Evolutionary conservation across 2,329 filamentous ascomycete species (phyloP).

Genomic region (Diaporthe sp.): DNA sequence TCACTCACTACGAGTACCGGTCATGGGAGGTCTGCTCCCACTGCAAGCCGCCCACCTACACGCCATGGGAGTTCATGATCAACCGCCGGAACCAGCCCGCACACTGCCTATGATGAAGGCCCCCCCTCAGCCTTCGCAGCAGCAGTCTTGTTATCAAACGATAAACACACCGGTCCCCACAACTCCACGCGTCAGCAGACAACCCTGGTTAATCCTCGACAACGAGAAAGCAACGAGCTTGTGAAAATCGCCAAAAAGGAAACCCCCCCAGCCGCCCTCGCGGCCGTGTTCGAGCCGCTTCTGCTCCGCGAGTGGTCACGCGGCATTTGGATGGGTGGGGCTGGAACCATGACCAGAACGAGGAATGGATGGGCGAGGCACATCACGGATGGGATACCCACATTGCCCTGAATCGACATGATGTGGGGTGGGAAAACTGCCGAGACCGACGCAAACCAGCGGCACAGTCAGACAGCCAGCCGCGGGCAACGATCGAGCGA

Average conservation of each 20-base stretch:
- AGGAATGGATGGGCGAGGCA: constrained; percentile 12
- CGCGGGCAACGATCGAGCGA: not conserved
- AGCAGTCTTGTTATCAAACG: not conserved
- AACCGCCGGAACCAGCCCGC: constrained; percentile 50
- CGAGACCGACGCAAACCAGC: constrained; percentile 5
- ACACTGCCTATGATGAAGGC: constrained; percentile 41
- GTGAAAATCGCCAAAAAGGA: too few relatives aligned
- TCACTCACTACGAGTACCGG: constrained; percentile 63
- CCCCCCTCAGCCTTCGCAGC: constrained; percentile 12
- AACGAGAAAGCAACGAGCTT: not conserved
- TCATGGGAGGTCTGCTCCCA: constrained; percentile 60
- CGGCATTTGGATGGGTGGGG: not conserved
- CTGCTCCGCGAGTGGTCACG: constrained; percentile 10
- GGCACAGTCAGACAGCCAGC: not conserved
- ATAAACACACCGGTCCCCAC: not conserved
- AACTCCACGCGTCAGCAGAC: not conserved
- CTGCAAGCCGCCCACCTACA: constrained; percentile 54
- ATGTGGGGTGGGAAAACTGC: not conserved
- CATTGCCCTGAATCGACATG: constrained; percentile 17
- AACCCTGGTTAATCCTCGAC: not conserved
- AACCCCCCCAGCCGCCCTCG: not conserved
- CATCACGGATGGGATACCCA: constrained; percentile 10
- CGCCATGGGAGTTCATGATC: constrained; percentile 55
- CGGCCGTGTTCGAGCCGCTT: not conserved
- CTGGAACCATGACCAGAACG: constrained; percentile 15